Percentiles rank a stretch among this genome's conserved stretches.
phyloP scores from a whole-genome alignment of 306 rosid genomes.

The Malus sylvestris region DNA sequence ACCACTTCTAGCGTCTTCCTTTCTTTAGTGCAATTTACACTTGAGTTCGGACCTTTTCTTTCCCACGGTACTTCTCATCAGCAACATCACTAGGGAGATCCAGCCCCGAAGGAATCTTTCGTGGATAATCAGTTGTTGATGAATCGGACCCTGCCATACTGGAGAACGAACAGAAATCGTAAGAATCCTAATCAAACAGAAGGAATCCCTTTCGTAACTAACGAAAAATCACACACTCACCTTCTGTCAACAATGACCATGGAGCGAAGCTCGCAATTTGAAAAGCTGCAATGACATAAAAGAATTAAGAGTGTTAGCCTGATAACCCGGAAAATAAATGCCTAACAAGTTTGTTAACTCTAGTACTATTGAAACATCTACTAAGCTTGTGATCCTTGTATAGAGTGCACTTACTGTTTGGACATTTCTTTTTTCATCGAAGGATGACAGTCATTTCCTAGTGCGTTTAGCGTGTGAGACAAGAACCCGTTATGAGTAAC shows the following conservation, averaged over 20 bases:
- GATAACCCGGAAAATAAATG: not conserved
- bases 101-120: slow-evolving; percentile 52
- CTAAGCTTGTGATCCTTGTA: not conserved
- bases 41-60: slow-evolving; percentile 16
- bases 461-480: slow-evolving; percentile 46
- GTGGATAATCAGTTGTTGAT: slow-evolving; percentile 55
- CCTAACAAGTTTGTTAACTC: not conserved
- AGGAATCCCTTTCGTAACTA: not conserved
- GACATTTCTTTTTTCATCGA: slow-evolving; percentile 63
- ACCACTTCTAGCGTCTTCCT: not conserved
- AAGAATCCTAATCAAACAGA: slow-evolving; percentile 7
- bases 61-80: slow-evolving; percentile 14
- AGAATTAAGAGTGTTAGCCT: not conserved
- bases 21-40: not conserved
- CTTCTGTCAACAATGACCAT: slow-evolving; percentile 52
- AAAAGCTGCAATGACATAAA: slow-evolving; percentile 41
- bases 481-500: slow-evolving; percentile 87
- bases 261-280: slow-evolving; percentile 73
- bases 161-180: slow-evolving; percentile 17
- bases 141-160: slow-evolving; percentile 48
- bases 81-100: slow-evolving; percentile 49
- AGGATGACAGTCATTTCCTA: slow-evolving; percentile 74
- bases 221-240: slow-evolving; percentile 30
- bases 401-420: slow-evolving; percentile 46
- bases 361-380: not conserved